Percentiles rank a stretch among this genome's conserved stretches.
phyloP scores from a whole-genome alignment of 208 protist genomes.

The Acanthamoeba lenticulata region DNA sequence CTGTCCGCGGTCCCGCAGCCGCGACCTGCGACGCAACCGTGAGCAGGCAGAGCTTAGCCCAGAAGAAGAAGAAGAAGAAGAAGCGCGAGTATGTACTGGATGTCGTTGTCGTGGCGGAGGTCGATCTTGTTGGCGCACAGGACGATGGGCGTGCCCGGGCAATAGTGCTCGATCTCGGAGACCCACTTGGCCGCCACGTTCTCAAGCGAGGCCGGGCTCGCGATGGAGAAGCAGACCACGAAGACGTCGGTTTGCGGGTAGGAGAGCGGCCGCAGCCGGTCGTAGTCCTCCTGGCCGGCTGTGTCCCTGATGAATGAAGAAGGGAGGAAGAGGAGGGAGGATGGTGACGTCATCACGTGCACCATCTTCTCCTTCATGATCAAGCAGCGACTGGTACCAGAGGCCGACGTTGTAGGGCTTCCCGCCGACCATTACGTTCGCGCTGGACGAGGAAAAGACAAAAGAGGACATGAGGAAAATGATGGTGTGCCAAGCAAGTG shows the following conservation, averaged over 20 bases:
- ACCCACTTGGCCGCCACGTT: not conserved
- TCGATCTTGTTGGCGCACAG: constrained; percentile 84
- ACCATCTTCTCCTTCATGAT: constrained; percentile 81
- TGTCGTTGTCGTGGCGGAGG: constrained; percentile 80
- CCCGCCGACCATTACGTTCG: constrained; percentile 80
- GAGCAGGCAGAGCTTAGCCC: not conserved
- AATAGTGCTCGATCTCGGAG: constrained; percentile 13
- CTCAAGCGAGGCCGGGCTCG: not conserved
- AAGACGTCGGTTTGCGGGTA: constrained; percentile 44
- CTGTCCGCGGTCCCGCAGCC: not conserved
- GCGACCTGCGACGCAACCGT: not conserved
- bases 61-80: not conserved
- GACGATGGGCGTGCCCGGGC: constrained; percentile 72
- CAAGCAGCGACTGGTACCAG: constrained; percentile 85
- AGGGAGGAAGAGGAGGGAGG: not conserved
- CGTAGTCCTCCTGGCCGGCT: not conserved
- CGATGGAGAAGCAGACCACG: constrained; percentile 16
- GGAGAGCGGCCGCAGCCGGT: constrained; percentile 40
- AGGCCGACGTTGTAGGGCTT: constrained; percentile 89
- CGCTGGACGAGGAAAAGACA: constrained; percentile 72
- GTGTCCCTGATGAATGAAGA: not conserved
- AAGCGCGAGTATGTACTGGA: not conserved
- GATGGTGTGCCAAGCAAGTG: constrained; percentile 79
- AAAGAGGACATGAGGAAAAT: not conserved
- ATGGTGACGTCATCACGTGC: not conserved